Evolutionary conservation across 192 early-diverging fungal species (phyloP), one percentile per base, ranked within the genome.

Genomic region (Dimargaris cristalligena): DNA sequence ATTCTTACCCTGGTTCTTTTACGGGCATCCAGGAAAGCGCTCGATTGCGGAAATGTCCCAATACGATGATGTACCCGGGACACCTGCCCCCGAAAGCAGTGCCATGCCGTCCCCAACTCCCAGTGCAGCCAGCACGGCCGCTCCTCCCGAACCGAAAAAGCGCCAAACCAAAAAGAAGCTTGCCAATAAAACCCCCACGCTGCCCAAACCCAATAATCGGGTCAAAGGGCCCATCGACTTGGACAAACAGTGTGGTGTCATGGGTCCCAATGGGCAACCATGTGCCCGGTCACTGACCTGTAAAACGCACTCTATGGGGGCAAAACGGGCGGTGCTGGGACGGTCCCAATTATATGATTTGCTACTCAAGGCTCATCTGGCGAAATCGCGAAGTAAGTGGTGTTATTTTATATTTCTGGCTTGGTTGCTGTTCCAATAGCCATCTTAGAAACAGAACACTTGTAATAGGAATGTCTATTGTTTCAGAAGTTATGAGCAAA

Each of bases 271-370:
- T 34, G 76, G 74, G 14, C 52, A 67, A 46, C 77, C 77, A 0
- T 97, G 94, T 68, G 74, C 81, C 47, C 85, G 94, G 44, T 89
- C 90, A 45, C 78, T 97, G 16, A 97, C 91, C 30, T 97, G 94
- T 74, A 97, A 97, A 65, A 92, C 89, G 4, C 94, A 97, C 60
- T 82, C 87, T 31, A 89, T 97, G 76, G 83, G 81, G 1, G 74
- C 78, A 41, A 97, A 97, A 66, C 77, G 91, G 33, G 77, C 75
- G 1, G 94, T 97, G 11, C 68, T 69, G 45, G 93, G 91, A 18
- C 78, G 94, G 48, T 88, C 91, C 31, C 75, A 83, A 65, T 74
- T 79, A 22, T 97, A 90, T 65, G 89, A 97, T 61, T 73, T 77
- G 4, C 64, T 94, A 23, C 67, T 92, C 54, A 68, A 80, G 51